These are phyloP conservation scores for Candida odintsovae DNA, from an alignment of 805 yeast genomes.

Conservation along the genomic window DNA sequence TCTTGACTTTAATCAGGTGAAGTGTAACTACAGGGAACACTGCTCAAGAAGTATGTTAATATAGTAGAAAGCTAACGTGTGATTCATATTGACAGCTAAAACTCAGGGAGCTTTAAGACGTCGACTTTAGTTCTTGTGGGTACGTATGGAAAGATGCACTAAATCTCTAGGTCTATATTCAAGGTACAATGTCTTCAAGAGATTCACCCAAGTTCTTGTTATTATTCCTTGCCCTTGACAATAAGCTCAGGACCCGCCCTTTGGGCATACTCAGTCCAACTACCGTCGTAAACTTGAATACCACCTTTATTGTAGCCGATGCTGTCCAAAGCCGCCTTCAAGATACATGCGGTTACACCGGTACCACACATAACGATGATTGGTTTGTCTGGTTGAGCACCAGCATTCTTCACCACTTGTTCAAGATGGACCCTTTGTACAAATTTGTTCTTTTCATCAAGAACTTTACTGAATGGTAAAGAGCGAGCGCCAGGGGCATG, in stretches of 20 bases:
- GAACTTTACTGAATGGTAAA: conserved; percentile 64
- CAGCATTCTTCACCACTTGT: conserved; percentile 37
- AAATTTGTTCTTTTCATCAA: conserved; percentile 43
- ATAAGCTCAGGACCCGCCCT: conserved; percentile 56
- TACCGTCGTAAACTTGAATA: conserved; percentile 73
- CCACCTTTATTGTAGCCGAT: conserved; percentile 40
- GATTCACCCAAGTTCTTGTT: background rate
- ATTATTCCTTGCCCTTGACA: conserved; percentile 30
- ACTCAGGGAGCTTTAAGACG: no score
- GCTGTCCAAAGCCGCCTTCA: conserved; percentile 67
- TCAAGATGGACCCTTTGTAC: conserved; percentile 41
- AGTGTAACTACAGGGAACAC: no score
- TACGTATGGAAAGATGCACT: no score
- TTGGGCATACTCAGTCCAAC: conserved; percentile 86
- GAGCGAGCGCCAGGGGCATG: conserved; percentile 80
- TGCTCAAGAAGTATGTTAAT: no score
- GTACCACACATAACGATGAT: conserved; percentile 91
- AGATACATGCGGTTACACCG: conserved; percentile 90
- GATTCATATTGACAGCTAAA: no score
- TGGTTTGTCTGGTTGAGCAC: conserved; percentile 44
- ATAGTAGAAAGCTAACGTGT: no score
- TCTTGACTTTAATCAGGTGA: no score
- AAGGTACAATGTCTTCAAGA: no score
- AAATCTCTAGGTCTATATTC: no score
- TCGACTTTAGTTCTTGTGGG: no score